Base-by-base conservation (phyloP, 2,329 filamentous ascomycete genomes). In the Hymenoscyphus linearis region DNA sequence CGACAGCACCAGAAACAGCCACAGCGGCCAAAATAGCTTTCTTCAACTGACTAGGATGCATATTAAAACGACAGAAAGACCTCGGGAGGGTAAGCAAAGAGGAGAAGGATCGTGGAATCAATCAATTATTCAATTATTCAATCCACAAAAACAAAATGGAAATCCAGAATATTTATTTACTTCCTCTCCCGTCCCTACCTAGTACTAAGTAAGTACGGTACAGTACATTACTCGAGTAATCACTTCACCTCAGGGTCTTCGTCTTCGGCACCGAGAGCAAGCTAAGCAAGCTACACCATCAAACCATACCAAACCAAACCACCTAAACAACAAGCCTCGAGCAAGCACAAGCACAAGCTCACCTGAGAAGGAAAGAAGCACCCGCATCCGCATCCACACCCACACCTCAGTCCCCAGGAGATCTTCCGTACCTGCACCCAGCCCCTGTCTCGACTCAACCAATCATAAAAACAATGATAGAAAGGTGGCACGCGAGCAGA, bases 1-100 rank as follows among this genome's bases (percentile, higher is more conserved):
- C 62, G 47, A 61, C 62, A 57, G 44, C 58, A 27, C 31, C 22
- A 36, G 36, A 61, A 36, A 36, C 47, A 31, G 44, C 34, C 35
- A 26, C 35, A 27, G 50, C 47, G 37, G 26, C 60, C 50, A 27
- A 47, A 37, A 61, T 18, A 36, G 36, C 34, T 40, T 47, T 58
- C 55, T 58, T 50, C 18, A 58, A 27, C 16, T 40, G 59, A 16
- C 54, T 44, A 53, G 44, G 12, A 57, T 44, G 54, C 53, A 55
- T 55, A n/a, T 34, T 36, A 13, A 57, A 57, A 31, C 18, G 35
- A 57, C 36, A 31, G 35, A 57, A 57, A 25, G 18, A 18, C 27
- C 27, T 31, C 27, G 27, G 5, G 37, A 44, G 22, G n/a, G 22
- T 22, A 10, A 22, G 18, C 6, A 18, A n/a, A 9, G 18, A 44